Base-by-base conservation (phyloP, 2,329 filamentous ascomycete species). In the Cadophora sp. region DNA sequence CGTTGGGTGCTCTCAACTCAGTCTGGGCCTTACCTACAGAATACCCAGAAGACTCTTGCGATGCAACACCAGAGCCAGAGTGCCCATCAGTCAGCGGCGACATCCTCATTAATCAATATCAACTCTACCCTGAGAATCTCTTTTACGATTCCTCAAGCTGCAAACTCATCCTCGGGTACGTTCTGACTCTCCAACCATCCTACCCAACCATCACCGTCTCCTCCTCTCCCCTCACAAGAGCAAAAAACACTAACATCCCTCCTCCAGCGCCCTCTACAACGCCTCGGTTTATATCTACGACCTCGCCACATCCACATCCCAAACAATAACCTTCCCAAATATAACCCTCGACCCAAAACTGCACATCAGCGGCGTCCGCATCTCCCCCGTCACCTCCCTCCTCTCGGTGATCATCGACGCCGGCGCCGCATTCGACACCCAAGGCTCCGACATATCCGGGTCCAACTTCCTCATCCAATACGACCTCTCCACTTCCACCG, bases 391-490 rank as follows among this genome's bases (percentile, higher is more conserved):
- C 27, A 46, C 66, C 1, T 61, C 43, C 8, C 53, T 68, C 7
- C 12, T 64, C 19, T 43, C 43, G 1, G 60, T 68, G 27, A 48
- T 68, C n/a, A 50, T 64, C 43, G 62, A 68, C 34, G 55, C 66
- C 4, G 61, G 50, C 26, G 53, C 61, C 19, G 61, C 66, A 11
- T 68, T 68, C 61, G 43, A 64, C 26, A 68, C 66, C 11, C 6
- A 14, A 7, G 66, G 61, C 14, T 53, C 53, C 3, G 53, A 68
- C 29, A 53, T 68, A 9, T 64, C 66, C 4, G 66, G 66, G 11
- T 46, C 29, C 14, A 68, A 68, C 19, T 64, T 50, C 51, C n/a
- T 68, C 22, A 59, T 68, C 24, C 66, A 64, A 59, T 68, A 62
- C 53, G 46, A 64, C 24, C 64, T 59, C 29, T 3, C 27, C 11